phyloP scores from a whole-genome alignment of 306 rosid genomes.

The Lathyrus sativus region DNA sequence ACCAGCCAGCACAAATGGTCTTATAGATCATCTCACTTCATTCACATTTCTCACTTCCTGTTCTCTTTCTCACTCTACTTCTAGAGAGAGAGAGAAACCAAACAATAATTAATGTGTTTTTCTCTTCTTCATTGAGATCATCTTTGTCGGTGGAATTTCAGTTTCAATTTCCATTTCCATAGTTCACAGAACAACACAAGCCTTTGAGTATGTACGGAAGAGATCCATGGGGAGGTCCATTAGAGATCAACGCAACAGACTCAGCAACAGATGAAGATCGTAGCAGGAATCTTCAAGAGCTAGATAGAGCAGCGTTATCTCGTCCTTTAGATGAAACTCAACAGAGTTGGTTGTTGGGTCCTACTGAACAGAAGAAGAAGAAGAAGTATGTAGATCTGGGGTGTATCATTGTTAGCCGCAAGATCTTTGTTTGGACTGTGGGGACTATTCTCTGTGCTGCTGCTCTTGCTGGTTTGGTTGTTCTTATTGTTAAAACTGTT shows the following conservation, averaged over 20 bases:
- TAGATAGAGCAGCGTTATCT: slow-evolving; percentile 85
- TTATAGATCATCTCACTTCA: neutral
- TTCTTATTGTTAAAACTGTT: slow-evolving; percentile 78
- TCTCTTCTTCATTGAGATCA: neutral
- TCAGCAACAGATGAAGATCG: slow-evolving; percentile 96
- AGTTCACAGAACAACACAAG: neutral
- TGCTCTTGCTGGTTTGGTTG: slow-evolving; percentile 69
- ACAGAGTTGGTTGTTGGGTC: slow-evolving; percentile 96
- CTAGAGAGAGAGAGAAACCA: slow-evolving; percentile 3
- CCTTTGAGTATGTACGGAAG: slow-evolving; percentile 73
- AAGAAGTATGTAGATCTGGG: slow-evolving; percentile 98
- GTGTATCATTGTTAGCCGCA: slow-evolving; percentile 90
- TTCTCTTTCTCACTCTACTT: neutral
- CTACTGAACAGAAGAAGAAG: slow-evolving; percentile 97
- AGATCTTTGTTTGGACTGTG: slow-evolving; percentile 89
- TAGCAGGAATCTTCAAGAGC: slow-evolving; percentile 81
- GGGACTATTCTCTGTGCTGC: slow-evolving; percentile 65
- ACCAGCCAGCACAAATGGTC: slow-evolving; percentile 5
- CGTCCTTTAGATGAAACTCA: slow-evolving; percentile 94
- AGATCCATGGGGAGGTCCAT: slow-evolving; percentile 98
- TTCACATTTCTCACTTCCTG: neutral
- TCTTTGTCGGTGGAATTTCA: slow-evolving; percentile 24
- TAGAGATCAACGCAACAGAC: slow-evolving; percentile 90
- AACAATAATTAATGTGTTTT: neutral
- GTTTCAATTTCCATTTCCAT: neutral